These are phyloP conservation scores for Cladosporium colombiae DNA, from an alignment of 2,329 filamentous ascomycete genomes.

Conservation along the genomic window DNA sequence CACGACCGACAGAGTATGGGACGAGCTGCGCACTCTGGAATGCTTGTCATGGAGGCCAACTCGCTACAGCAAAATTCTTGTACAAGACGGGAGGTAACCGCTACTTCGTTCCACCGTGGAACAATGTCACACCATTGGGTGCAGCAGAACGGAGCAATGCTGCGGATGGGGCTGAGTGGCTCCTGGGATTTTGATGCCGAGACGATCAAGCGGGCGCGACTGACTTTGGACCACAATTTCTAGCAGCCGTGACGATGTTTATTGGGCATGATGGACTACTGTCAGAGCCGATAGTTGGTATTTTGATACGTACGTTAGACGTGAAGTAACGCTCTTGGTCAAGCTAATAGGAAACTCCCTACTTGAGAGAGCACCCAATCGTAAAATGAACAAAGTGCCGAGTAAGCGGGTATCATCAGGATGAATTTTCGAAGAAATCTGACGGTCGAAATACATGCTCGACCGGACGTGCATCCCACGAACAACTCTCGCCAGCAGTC, in stretches of 20 bases:
- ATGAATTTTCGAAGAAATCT: not conserved
- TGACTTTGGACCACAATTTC: no score
- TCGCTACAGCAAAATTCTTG: not conserved
- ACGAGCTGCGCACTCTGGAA: conserved; percentile 9
- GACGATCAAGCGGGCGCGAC: no score
- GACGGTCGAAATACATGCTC: no score
- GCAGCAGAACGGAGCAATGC: conserved; percentile 5
- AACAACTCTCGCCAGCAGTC: not conserved
- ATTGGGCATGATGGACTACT: no score
- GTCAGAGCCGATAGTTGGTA: no score
- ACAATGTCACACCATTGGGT: not conserved
- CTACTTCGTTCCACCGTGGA: not conserved
- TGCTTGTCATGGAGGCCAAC: conserved; percentile 3
- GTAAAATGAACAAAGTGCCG: not conserved
- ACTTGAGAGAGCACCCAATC: no score
- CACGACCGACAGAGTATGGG: not conserved
- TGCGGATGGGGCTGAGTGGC: not conserved
- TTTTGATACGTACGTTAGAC: no score
- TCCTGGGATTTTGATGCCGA: not conserved
- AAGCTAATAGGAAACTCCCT: no score
- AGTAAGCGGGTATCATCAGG: not conserved
- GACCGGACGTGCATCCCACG: not conserved
- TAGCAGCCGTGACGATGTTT: no score
- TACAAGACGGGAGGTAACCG: not conserved
- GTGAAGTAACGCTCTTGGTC: no score